phyloP scores from a whole-genome alignment of 257 asterid species.

The Eucommia ulmoides region DNA sequence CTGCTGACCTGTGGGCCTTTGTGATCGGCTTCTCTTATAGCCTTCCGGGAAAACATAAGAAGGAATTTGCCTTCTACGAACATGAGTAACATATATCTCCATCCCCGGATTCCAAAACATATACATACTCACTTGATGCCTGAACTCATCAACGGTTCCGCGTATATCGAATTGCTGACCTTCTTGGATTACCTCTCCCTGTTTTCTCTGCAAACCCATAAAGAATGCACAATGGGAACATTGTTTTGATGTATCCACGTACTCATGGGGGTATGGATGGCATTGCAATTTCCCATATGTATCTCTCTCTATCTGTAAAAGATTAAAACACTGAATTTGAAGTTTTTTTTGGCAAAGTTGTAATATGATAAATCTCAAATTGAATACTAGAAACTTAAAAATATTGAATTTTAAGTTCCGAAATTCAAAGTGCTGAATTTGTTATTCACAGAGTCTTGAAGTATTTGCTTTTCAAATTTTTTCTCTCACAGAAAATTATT shows the following conservation, averaged over 20 bases:
- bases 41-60: conserved; percentile 74
- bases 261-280: conserved; percentile 85
- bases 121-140: conserved; percentile 64
- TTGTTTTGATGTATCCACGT: conserved; percentile 49
- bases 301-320: conserved; percentile 88
- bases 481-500: no score
- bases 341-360: no score
- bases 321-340: no score
- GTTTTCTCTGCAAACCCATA: conserved; percentile 86
- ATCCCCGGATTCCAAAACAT: conserved; percentile 84
- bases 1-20: conserved; percentile 35
- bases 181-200: conserved; percentile 73
- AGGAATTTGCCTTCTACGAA: conserved; percentile 88
- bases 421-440: no score
- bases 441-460: no score
- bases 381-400: no score
- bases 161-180: conserved; percentile 95
- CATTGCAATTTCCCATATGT: conserved; percentile 78
- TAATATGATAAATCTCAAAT: no score
- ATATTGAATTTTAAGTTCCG: no score
- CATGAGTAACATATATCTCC: conserved; percentile 84
- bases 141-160: conserved; percentile 82
- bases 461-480: no score
- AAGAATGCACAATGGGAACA: conserved; percentile 71
- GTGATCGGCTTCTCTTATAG: conserved; percentile 47